Evolutionary conservation across 257 asterid species (phyloP), one percentile per base, ranked within the genome.

Genomic region (Coffea canephora): DNA sequence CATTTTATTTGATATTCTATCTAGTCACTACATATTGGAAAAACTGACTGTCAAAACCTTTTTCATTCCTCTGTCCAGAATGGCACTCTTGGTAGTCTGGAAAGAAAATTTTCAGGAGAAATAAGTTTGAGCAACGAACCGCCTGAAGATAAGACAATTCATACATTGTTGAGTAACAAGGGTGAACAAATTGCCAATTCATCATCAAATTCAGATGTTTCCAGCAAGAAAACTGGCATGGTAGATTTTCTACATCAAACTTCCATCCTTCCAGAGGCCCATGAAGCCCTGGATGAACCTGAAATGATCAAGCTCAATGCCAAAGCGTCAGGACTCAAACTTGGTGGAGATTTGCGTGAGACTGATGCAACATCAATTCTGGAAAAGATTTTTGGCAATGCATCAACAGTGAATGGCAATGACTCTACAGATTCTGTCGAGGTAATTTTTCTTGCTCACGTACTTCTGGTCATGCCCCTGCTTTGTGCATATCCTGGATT

Each of bases 351-450:
- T 73, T 81, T 90, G 71, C 85, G 82, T 50, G 80, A 75, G 78
- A 88, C 78, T 62, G 76, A 82, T 34, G 80, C 96, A 52, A 79
- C 86, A 61, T 91, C 93, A 66, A 85, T 88, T n/a, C 82, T 94
- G 55, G 93, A 89, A 39, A 87, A 91, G 86, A 86, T 91, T 65
- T 87, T 94, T 84, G 86, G 94, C 78, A 86, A 87, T 85, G 83
- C 92, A 55, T 76, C 85, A 74, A 71, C 95, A 66, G 43, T 81
- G 55, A 85, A 80, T 75, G 89, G 72, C 69, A 82, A 85, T 70
- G 81, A 79, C 71, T 75, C 93, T 73, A 74, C 23, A 19, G 82
- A 78, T 83, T 74, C 83, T 61, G 74, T 79, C 75, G 87, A 88
- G 96, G 97, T 92, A 88, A 77, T 66, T 80, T 15, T 64, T 57